Base-by-base conservation (phyloP, 306 rosid species). In the Datisca glomerata region DNA sequence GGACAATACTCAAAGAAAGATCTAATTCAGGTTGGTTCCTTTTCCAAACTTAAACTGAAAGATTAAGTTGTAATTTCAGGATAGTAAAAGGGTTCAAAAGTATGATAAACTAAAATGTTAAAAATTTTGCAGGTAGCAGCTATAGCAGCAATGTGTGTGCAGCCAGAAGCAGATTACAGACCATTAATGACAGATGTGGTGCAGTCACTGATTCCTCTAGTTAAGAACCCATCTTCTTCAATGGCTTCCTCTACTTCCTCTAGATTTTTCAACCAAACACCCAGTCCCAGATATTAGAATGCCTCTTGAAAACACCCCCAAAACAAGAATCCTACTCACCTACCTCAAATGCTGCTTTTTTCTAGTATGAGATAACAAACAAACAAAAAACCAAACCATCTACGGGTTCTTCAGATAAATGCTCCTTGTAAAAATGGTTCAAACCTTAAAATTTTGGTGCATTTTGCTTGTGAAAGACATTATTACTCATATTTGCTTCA, bases 91-190 rank as follows among this genome's bases (percentile, higher is more conserved):
- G n/a, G n/a, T n/a, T n/a, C n/a, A n/a, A n/a, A n/a, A n/a, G n/a
- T n/a, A n/a, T n/a, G n/a, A n/a, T n/a, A n/a, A n/a, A n/a, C n/a
- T n/a, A n/a, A n/a, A n/a, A n/a, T n/a, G n/a, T n/a, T n/a, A n/a
- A n/a, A n/a, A n/a, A 53, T 17, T 10, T 54, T 22, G 10, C 56
- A 91, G 96, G 45, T 80, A 48, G 99, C 96, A 8, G 96, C 99
- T 20, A 78, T 91, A 44, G 99, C 99, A 56, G 99, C 99, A 34
- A 73, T 85, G 96, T 91, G 99, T 55, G 82, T 85, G 65, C 99
- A 85, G 66, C 85, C 96, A 47, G 96, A 91, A 78, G 92, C 96
- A 47, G 96, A 75, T 38, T 91, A 85, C 63, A 67, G 99, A 46
- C 99, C 99, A 6, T 59, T 91, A 18, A 85, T 85, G 94, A 76